A percentile compares a stretch with the other conserved stretches of the same genome.
These are phyloP conservation scores for Musa schizocarpa DNA, from an alignment of 176 grass and related monocot species.

Conservation along the genomic window DNA sequence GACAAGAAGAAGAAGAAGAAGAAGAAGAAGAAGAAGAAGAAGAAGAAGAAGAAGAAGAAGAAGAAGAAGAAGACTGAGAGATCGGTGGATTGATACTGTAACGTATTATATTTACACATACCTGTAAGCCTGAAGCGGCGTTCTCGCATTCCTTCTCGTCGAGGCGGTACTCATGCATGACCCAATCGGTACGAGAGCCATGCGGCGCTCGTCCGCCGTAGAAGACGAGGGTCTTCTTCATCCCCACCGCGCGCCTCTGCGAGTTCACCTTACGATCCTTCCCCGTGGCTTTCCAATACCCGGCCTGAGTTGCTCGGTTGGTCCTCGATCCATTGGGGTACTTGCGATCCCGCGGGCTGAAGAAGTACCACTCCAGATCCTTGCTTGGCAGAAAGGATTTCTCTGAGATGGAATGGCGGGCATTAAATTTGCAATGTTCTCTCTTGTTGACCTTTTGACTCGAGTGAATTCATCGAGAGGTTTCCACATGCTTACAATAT, in stretches of 20 bases:
- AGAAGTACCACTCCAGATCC: constrained; percentile 99
- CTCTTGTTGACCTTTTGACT: neutral
- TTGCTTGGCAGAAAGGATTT: constrained; percentile 98
- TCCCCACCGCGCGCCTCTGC: constrained; percentile 57
- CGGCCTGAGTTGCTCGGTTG: constrained; percentile 86
- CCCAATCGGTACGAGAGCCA: constrained; percentile 88
- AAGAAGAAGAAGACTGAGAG: too few relatives aligned
- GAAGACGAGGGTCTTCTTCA: constrained; percentile 98
- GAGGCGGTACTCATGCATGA: constrained; percentile 98
- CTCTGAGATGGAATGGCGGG: constrained; percentile 30
- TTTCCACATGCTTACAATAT: neutral
- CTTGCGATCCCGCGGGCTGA: constrained; percentile 94
- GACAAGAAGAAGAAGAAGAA: neutral
- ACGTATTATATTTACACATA: neutral
- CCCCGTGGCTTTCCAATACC: constrained; percentile 98
- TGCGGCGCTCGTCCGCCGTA: constrained; percentile 90
- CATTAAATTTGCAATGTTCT: neutral
- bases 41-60: too few relatives aligned
- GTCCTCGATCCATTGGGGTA: constrained; percentile 96
- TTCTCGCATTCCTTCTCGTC: constrained; percentile 85
- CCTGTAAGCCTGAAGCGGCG: constrained; percentile 65
- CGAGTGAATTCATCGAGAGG: neutral
- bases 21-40: too few relatives aligned
- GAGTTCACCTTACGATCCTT: constrained; percentile 90
- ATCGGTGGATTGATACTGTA: too few relatives aligned